These are phyloP conservation scores for Lophiotrema nucula DNA, from an alignment of 495 filamentous ascomycete species.

Conservation along the genomic window DNA sequence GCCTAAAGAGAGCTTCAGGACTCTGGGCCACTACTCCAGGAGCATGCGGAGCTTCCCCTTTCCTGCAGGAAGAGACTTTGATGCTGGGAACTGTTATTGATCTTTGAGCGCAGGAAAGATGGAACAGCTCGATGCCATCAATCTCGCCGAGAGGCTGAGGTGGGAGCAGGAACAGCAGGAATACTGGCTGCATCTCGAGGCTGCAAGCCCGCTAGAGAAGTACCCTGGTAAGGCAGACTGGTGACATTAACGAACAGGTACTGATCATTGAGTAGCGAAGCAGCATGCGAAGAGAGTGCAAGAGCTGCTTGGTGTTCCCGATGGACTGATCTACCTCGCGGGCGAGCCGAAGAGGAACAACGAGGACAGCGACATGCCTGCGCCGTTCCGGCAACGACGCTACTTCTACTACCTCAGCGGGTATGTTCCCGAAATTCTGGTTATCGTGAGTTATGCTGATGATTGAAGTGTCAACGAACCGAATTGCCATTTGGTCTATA, in stretches of 20 bases:
- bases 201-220: slow-evolving; percentile 34
- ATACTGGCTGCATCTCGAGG: slow-evolving; percentile 33
- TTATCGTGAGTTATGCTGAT: slow-evolving; percentile 8
- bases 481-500: slow-evolving; percentile 62
- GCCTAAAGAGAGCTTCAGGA: too few relatives aligned
- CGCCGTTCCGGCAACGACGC: slow-evolving; percentile 62
- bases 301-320: slow-evolving; percentile 57
- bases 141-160: slow-evolving; percentile 5
- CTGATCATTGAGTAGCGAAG: slow-evolving; percentile 58
- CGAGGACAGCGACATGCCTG: slow-evolving; percentile 61
- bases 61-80: too few relatives aligned
- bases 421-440: slow-evolving; percentile 12
- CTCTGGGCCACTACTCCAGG: too few relatives aligned
- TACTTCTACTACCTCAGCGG: slow-evolving; percentile 73
- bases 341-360: slow-evolving; percentile 50
- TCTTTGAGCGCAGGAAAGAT: not conserved
- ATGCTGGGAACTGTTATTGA: too few relatives aligned
- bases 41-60: too few relatives aligned
- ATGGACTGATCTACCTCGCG: slow-evolving; percentile 64
- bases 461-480: slow-evolving; percentile 51
- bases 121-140: slow-evolving; percentile 6
- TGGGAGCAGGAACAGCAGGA: slow-evolving; percentile 20
- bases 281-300: slow-evolving; percentile 74
- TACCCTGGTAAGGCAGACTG: slow-evolving; percentile 45
- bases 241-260: slow-evolving; percentile 1